Conservation (phyloP, 2,329 filamentous ascomycete genomes). For the Phialophora tarda region DNA sequence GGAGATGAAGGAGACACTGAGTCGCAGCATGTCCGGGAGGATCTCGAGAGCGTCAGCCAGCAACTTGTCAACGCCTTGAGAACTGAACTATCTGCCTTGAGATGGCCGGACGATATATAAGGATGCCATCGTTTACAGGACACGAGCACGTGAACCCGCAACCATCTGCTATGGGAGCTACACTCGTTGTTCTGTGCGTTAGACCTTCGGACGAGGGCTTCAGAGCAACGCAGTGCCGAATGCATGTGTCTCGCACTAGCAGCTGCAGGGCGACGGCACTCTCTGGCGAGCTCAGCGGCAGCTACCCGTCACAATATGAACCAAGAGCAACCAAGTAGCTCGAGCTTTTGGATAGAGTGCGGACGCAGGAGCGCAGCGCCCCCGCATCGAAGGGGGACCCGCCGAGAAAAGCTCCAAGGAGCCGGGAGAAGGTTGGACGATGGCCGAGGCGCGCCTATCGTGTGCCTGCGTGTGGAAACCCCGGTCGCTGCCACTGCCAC, state of each 20-base stretch:
- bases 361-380: background rate
- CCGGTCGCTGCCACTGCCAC: background rate
- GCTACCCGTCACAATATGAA: background rate
- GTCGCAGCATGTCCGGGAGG: slow-evolving; percentile 33
- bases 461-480: too few species aligned
- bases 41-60: slow-evolving; percentile 38
- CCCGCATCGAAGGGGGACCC: slow-evolving; percentile 15
- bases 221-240: background rate
- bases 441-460: background rate
- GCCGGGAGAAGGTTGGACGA: background rate
- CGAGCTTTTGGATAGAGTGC: slow-evolving; percentile 19
- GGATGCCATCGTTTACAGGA: background rate
- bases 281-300: background rate
- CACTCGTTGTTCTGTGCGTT: background rate
- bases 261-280: background rate
- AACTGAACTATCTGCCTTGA: slow-evolving; percentile 35
- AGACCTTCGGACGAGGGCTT: background rate
- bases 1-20: slow-evolving; percentile 22
- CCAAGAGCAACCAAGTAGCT: background rate
- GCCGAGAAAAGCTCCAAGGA: slow-evolving; percentile 12
- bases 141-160: background rate
- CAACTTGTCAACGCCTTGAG: slow-evolving; percentile 34
- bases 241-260: background rate
- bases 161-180: background rate
- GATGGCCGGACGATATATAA: slow-evolving; percentile 41